Evolutionary conservation across 169 alveolate genomes (phyloP).

Genomic region (Cryptosporidium felis): DNA sequence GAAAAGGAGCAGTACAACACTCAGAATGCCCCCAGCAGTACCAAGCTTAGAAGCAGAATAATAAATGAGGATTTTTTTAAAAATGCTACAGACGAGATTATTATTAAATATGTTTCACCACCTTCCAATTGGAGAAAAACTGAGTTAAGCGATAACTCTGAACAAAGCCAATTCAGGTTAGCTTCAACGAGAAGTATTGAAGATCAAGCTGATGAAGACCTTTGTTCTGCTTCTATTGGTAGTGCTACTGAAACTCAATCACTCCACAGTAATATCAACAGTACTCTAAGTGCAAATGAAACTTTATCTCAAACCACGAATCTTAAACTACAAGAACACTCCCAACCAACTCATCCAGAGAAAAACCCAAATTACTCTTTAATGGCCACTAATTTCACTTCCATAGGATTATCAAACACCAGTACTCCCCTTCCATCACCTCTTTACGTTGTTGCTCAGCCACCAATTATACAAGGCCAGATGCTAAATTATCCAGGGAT

Average conservation of each 20-base stretch:
- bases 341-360: background rate
- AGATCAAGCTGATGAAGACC: background rate
- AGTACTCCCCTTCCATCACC: conserved; percentile 46
- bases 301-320: background rate
- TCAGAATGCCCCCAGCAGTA: background rate
- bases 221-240: background rate
- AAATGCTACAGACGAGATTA: conserved; percentile 58
- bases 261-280: background rate
- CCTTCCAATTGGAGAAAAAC: conserved; percentile 35
- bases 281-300: background rate
- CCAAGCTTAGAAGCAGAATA: conserved; percentile 2
- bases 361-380: background rate
- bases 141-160: background rate
- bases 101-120: conserved; percentile 51
- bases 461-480: conserved; percentile 41
- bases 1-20: background rate
- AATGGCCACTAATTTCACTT: background rate
- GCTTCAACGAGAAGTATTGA: background rate
- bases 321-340: background rate
- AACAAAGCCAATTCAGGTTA: background rate
- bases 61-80: conserved; percentile 49
- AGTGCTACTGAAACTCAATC: background rate
- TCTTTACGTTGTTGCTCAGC: conserved; percentile 24
- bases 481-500: conserved; percentile 31
- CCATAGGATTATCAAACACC: background rate